A percentile compares a stretch with the other conserved stretches of the same genome.
Conservation (phyloP, 257 asterid species). For the Cruciata laevipes region DNA sequence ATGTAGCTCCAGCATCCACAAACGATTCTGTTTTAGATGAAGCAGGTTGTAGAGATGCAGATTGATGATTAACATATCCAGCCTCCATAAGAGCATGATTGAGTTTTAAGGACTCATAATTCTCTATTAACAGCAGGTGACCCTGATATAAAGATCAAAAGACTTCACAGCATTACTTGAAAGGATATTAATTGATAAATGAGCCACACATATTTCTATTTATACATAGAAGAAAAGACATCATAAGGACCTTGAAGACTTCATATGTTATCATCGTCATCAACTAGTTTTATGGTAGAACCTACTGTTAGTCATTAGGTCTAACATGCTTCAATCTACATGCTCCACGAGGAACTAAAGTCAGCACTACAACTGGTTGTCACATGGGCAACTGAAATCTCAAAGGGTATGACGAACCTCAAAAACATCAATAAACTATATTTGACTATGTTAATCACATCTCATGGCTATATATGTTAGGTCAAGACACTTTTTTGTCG, state of each 20-base stretch:
- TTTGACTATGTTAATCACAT: background rate
- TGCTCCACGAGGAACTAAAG: background rate
- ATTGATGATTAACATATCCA: constrained; percentile 69
- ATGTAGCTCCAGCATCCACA: constrained; percentile 47
- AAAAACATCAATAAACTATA: background rate
- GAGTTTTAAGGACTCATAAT: constrained; percentile 60
- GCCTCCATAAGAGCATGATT: constrained; percentile 97
- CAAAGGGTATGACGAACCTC: background rate
- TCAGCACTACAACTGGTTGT: background rate
- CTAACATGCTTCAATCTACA: background rate
- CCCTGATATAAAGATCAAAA: constrained; percentile 49
- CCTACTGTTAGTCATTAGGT: background rate
- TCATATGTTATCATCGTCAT: background rate
- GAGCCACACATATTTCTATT: background rate
- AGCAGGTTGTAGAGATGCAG: constrained; percentile 41
- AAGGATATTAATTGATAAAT: background rate
- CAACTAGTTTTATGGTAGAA: background rate
- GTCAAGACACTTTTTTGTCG: background rate
- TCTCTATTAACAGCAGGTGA: constrained; percentile 77
- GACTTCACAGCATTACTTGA: constrained; percentile 4
- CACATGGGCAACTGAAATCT: background rate
- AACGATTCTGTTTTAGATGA: constrained; percentile 23
- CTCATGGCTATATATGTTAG: background rate
- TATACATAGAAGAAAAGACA: background rate
- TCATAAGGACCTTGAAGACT: background rate